Conservation (phyloP, 176 grass and related monocot genomes). For the Raddia distichophylla region DNA sequence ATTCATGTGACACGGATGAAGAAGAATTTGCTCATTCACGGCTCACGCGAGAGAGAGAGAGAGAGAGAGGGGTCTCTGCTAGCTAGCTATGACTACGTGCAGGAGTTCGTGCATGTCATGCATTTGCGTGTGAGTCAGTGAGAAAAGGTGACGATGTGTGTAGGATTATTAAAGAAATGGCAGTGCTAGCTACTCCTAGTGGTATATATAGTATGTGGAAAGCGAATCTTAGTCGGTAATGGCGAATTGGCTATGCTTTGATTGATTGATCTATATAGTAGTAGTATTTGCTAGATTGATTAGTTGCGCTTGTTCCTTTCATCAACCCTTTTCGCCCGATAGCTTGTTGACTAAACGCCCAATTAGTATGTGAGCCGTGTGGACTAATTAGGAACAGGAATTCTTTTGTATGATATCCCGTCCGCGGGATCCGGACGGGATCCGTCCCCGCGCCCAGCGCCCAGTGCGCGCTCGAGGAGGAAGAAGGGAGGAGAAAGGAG, state of each 20-base stretch:
- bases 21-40: neutral
- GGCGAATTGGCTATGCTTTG: constrained; percentile 28
- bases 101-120: too few species aligned
- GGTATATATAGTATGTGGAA: neutral
- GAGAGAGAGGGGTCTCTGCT: neutral
- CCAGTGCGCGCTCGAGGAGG: too few species aligned
- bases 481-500: too few species aligned
- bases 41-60: constrained; percentile 3
- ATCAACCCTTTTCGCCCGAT: neutral
- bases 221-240: constrained; percentile 40
- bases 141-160: neutral
- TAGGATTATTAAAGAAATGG: neutral
- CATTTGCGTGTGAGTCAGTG: neutral
- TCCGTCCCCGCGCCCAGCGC: too few species aligned
- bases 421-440: too few species aligned
- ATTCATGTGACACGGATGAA: neutral
- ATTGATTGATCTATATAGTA: constrained; percentile 25
- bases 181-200: too few species aligned
- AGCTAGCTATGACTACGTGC: neutral
- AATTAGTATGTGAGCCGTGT: too few species aligned
- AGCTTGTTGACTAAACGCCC: neutral
- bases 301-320: neutral
- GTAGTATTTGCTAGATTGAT: neutral
- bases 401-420: too few species aligned
- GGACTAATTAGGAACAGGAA: too few species aligned